Conservation (phyloP, 495 filamentous ascomycete genomes). For the Daldinia childiae region DNA sequence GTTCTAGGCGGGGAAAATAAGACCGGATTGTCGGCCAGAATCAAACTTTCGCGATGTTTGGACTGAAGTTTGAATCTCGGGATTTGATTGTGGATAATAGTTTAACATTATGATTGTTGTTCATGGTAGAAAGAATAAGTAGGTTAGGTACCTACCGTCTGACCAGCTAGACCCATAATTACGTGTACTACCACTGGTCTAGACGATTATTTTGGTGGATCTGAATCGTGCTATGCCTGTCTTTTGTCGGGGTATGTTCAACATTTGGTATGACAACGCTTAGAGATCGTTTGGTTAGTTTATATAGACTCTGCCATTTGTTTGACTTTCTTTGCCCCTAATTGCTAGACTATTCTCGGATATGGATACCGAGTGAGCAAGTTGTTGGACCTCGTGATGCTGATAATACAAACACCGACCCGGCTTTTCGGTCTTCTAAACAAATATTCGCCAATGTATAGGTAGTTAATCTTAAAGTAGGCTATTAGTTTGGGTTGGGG, state of each 20-base stretch:
- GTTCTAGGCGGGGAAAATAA: slow-evolving; percentile 1
- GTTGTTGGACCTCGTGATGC: slow-evolving; percentile 7
- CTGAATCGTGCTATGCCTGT: not conserved
- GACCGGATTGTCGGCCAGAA: slow-evolving; percentile 7
- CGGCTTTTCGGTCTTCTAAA: not conserved
- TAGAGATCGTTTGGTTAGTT: not conserved
- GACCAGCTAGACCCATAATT: not conserved
- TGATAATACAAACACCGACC: slow-evolving; percentile 29
- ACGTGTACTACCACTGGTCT: not conserved
- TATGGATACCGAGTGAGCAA: slow-evolving; percentile 37
- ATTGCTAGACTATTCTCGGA: slow-evolving; percentile 21
- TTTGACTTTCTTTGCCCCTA: slow-evolving; percentile 9
- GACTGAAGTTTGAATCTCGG: not conserved
- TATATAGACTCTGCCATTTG: not conserved
- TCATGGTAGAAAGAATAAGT: not conserved
- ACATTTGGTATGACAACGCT: not conserved
- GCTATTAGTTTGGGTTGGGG: not conserved
- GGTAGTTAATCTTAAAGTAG: not conserved
- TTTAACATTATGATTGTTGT: not conserved
- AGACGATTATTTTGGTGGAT: not conserved
- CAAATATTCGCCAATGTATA: not conserved
- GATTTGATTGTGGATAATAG: slow-evolving; percentile 12
- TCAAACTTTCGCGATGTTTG: slow-evolving; percentile 2
- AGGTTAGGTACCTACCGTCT: not conserved
- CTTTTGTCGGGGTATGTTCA: not conserved